phyloP scores from a whole-genome alignment of 257 asterid genomes.

The Lantana camara region DNA sequence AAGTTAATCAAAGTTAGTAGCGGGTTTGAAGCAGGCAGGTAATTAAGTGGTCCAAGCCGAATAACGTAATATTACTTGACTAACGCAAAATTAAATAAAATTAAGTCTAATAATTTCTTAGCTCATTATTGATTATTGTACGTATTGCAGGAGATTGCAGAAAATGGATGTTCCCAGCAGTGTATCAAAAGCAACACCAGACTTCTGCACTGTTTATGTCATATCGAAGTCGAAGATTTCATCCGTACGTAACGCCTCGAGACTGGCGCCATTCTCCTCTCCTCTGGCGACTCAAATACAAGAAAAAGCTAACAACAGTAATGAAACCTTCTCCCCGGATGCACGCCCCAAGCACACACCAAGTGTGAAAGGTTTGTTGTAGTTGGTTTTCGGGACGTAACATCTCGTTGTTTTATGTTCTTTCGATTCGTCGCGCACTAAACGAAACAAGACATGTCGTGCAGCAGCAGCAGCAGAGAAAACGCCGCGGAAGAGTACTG shows the following conservation, averaged over 20 bases:
- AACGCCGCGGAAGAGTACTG: slow-evolving; percentile 34
- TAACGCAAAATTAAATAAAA: no score
- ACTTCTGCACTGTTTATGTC: slow-evolving; percentile 66
- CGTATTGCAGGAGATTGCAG: slow-evolving; percentile 56
- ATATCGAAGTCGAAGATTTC: slow-evolving; percentile 60
- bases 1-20: no score
- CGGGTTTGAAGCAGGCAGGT: no score
- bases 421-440: neutral
- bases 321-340: slow-evolving; percentile 17
- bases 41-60: no score
- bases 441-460: slow-evolving; percentile 1
- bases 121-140: no score
- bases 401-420: neutral
- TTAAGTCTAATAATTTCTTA: no score
- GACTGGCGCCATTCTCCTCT: slow-evolving; percentile 60
- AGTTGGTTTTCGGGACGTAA: neutral
- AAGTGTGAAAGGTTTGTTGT: slow-evolving; percentile 39
- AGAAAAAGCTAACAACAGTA: slow-evolving; percentile 26
- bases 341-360: slow-evolving; percentile 36
- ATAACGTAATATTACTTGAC: no score
- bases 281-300: slow-evolving; percentile 48
- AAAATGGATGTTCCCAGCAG: slow-evolving; percentile 51
- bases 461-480: slow-evolving; percentile 42
- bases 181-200: slow-evolving; percentile 61
- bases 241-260: slow-evolving; percentile 51